Evolutionary conservation across 306 rosid genomes (phyloP), one percentile per base, ranked within the genome.

Genomic region (Cucumis cinereus): DNA sequence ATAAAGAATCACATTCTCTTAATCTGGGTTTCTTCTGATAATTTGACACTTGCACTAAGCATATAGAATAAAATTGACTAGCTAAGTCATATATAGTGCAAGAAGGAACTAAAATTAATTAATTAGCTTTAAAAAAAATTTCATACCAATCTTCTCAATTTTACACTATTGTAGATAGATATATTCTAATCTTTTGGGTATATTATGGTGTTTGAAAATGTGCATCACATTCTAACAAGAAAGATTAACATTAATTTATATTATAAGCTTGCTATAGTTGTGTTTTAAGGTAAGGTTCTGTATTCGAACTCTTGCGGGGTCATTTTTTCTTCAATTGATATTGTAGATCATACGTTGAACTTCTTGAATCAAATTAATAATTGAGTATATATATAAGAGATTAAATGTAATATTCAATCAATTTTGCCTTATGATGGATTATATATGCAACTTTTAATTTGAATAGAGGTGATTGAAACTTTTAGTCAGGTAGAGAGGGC

Each of bases 1-100:
- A 58, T 49, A 24, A 68, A 74, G 83, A 77, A 85, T 77, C 76
- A 66, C 43, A 77, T 82, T 82, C 85, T 82, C 55, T 64, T 52
- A 47, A 76, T 52, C 38, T 60, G 64, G 52, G 58, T 61, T 8
- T 71, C 52, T 40, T 36, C 57, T 77, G 24, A 52, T 14, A 30
- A 53, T 8, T 66, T 8, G 47, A 66, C 26, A 8, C 54, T 19
- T 74, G 22, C 66, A 57, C 47, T 74, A 49, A 71, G 59, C 40
- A 71, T 3, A 71, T 3, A 71, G 75, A 71, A 47, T 26, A 40
- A 70, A 49, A 24, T 15, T 47, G 24, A 10, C 24, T 45, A 8
- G 35, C 19, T 64, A 17, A 64, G 23, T 62, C 35, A 60, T 22
- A 62, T 17, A 43, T 43, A 45, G 23, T 70, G 56, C 35, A 43